Evolutionary conservation across 2,329 filamentous ascomycete genomes (phyloP).

Genomic region (Pseudopyrenochaeta lycopersici): DNA sequence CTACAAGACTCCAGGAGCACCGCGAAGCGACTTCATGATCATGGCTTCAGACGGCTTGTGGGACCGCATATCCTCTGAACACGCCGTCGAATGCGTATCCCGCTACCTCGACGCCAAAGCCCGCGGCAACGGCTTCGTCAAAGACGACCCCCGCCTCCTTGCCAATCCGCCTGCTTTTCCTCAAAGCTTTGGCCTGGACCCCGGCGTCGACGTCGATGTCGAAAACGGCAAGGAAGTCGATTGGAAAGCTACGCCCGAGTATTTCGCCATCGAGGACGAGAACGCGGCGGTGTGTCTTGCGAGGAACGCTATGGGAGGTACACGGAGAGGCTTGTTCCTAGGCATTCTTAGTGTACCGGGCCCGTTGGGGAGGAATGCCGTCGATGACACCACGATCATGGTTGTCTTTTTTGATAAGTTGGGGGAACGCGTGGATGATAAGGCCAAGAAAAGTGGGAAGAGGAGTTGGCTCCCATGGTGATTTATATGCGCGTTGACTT

Average conservation of each 20-base stretch:
- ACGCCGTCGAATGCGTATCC: constrained; percentile 67
- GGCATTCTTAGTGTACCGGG: constrained; percentile 47
- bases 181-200: constrained; percentile 26
- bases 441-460: constrained; percentile 12
- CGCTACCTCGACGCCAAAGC: constrained; percentile 61
- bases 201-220: constrained; percentile 45
- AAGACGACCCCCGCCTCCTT: constrained; percentile 21
- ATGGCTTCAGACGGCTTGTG: constrained; percentile 74
- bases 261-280: constrained; percentile 61
- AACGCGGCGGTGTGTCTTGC: constrained; percentile 63
- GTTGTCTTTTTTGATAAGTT: constrained; percentile 62
- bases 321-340: constrained; percentile 50
- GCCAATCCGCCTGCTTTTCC: constrained; percentile 15
- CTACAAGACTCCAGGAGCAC: not conserved
- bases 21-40: constrained; percentile 65
- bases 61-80: constrained; percentile 65
- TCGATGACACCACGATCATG: constrained; percentile 63
- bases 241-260: constrained; percentile 53
- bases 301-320: constrained; percentile 63
- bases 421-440: not conserved
- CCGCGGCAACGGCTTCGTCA: constrained; percentile 29
- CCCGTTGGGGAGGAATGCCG: constrained; percentile 49
- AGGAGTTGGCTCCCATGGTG: constrained; percentile 24
- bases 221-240: constrained; percentile 48
- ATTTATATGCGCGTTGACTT: constrained; percentile 2